Base-by-base conservation (phyloP, 2,329 filamentous ascomycete species). In the Shiraia bambusicola region DNA sequence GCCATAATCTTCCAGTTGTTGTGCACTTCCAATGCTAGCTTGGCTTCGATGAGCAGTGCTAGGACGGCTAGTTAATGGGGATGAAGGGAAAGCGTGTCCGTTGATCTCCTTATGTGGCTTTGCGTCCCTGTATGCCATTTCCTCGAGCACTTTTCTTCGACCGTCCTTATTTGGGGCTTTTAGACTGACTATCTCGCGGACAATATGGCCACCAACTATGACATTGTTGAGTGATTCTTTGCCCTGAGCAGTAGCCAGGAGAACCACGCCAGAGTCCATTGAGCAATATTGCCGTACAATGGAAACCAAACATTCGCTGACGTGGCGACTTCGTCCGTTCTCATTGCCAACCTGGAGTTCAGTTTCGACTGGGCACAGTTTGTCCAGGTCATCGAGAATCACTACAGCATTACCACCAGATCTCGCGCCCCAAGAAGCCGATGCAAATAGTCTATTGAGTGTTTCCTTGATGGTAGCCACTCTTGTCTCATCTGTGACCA, bases 91-190 rank as follows among this genome's bases (percentile, higher is more conserved):
- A 4, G 63, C 54, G 37, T 67, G 61, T 7, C 61, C 61, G 25
- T 63, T 58, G 7, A 48, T 38, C 26, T 52, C 53, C 19, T 56
- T 44, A 14, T 37, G n/a, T 14, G 39, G 8, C 34, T 65, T 65
- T 15, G 54, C 59, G 27, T 67, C 61, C 40, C 64, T 56, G 70
- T 80, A 11, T 3, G 87, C 83, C 12, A 97, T 79, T 45, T 86
- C 84, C 59, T 95, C 88, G 61, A 97, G 79, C 2, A 98, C 84
- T 53, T 84, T 83, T 29, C 91, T 79, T 50, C 93, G 80, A 2
- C 87, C 87, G 54, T 96, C 90, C 69, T 98, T 98, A 58, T 92
- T 87, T 0, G 93, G 93, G 0, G 93, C 91, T 62, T 92, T 93
- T 40, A 98, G 73, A 31, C 85, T 84, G 24, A 97, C 75, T 49